Percentiles rank a stretch among this genome's conserved stretches.
Evolutionary conservation across 1,284 basidiomycete species (phyloP).

Genomic region (Moniliophthora roreri): DNA sequence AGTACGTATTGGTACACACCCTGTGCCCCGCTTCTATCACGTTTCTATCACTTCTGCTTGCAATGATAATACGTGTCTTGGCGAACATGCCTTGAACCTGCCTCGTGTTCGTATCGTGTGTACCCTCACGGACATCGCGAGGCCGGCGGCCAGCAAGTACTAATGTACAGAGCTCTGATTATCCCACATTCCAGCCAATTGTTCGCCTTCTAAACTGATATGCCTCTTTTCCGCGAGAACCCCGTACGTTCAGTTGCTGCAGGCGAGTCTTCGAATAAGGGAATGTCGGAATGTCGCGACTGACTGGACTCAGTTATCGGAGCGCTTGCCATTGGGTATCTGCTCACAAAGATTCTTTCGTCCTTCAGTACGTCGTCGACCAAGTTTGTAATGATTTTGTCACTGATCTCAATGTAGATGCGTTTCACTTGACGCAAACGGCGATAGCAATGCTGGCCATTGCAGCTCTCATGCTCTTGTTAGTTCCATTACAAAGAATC

Average conservation of each 20-base stretch:
- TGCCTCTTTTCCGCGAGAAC: slow-evolving; percentile 39
- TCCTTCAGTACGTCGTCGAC: slow-evolving; percentile 40
- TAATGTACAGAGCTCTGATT: neutral
- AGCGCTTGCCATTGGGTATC: slow-evolving; percentile 35
- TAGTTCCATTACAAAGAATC: slow-evolving; percentile 24
- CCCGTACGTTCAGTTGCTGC: slow-evolving; percentile 36
- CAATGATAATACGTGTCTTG: neutral
- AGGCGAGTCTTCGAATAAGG: slow-evolving; percentile 24
- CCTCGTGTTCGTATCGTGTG: neutral
- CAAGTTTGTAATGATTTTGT: slow-evolving; percentile 1
- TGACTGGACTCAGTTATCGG: slow-evolving; percentile 26
- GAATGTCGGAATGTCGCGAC: slow-evolving; percentile 2
- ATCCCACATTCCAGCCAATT: neutral
- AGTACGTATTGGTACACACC: neutral
- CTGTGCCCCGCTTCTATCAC: neutral
- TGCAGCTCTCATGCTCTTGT: slow-evolving; percentile 63
- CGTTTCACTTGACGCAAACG: slow-evolving; percentile 70
- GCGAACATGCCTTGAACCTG: neutral
- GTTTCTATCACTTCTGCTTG: neutral
- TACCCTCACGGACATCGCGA: neutral
- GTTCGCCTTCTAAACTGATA: slow-evolving; percentile 16
- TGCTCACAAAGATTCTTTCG: slow-evolving; percentile 36
- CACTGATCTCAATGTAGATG: slow-evolving; percentile 41
- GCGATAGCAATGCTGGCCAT: slow-evolving; percentile 67
- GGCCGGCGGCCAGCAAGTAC: neutral